A percentile compares a stretch with the other conserved stretches of the same genome.
These are phyloP conservation scores for Puccinia novopanici DNA, from an alignment of 1,284 basidiomycete species.

Conservation along the genomic window DNA sequence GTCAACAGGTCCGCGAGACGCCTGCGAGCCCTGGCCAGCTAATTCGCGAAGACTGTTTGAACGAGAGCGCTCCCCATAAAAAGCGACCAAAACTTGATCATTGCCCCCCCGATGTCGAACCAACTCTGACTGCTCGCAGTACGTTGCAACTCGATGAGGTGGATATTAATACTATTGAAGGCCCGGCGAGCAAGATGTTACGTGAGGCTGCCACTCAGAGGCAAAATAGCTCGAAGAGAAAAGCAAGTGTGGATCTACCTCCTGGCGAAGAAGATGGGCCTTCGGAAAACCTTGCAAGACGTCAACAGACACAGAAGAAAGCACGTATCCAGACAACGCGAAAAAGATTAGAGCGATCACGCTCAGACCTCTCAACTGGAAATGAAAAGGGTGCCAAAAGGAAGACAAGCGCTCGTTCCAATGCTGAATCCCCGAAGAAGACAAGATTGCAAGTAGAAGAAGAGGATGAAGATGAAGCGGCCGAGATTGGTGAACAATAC, in stretches of 20 bases:
- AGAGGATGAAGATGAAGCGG: neutral
- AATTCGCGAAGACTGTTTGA: neutral
- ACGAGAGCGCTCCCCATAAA: neutral
- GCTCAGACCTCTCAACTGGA: slow-evolving; percentile 7
- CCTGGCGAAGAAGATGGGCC: neutral
- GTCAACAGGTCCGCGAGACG: neutral
- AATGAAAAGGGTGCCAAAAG: neutral
- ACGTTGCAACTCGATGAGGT: slow-evolving; percentile 19
- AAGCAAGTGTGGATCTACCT: neutral
- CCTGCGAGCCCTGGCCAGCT: neutral
- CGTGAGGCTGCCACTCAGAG: slow-evolving; percentile 4
- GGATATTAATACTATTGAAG: slow-evolving; percentile 38
- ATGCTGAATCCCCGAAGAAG: neutral
- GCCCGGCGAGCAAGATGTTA: slow-evolving; percentile 28
- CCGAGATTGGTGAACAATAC: slow-evolving; percentile 9
- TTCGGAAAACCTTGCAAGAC: neutral
- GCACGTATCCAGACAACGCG: neutral
- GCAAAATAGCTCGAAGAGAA: slow-evolving; percentile 1
- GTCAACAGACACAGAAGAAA: neutral
- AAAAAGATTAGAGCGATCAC: neutral
- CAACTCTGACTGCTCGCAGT: neutral
- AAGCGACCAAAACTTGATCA: slow-evolving; percentile 26
- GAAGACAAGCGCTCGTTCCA: neutral
- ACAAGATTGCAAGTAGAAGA: neutral
- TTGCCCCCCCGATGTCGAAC: neutral